A percentile compares a stretch with the other conserved stretches of the same genome.
phyloP scores from a whole-genome alignment of 257 asterid species.

The Rubia yunnanensis region DNA sequence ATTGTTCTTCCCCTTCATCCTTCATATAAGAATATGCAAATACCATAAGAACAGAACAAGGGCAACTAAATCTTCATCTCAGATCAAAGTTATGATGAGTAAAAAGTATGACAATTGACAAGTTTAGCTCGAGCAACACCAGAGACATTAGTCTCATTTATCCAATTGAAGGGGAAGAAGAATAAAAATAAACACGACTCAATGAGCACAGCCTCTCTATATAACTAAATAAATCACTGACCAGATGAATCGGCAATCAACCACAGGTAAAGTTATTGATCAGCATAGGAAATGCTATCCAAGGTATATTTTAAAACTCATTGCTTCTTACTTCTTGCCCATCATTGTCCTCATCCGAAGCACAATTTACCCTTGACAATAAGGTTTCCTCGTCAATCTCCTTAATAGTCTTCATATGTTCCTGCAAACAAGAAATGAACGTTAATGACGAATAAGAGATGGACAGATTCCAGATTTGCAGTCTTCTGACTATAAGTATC shows the following conservation, averaged over 20 bases:
- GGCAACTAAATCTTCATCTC: neutral
- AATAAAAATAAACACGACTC: neutral
- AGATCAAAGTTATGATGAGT: neutral
- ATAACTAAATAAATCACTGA: no score
- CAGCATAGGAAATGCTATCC: neutral
- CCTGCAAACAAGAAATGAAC: constrained; percentile 33
- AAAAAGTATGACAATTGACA: neutral
- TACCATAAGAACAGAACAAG: neutral
- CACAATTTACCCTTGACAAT: constrained; percentile 25
- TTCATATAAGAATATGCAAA: constrained; percentile 1
- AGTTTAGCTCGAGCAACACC: no score
- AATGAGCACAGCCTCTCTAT: neutral
- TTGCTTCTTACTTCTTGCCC: constrained; percentile 22
- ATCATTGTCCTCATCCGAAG: constrained; percentile 27
- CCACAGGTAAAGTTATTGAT: neutral
- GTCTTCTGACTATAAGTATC: neutral
- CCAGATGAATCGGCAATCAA: neutral
- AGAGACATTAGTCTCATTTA: neutral
- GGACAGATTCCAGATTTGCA: neutral
- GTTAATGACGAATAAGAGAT: neutral
- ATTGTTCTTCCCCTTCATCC: constrained; percentile 14
- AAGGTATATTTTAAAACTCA: neutral
- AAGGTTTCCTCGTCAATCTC: constrained; percentile 30
- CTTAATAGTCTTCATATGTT: constrained; percentile 35
- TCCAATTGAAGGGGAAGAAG: neutral